Evolutionary conservation across 441 rosid genomes (phyloP), one percentile per base, ranked within the genome.

Genomic region (Aquilaria agallochum): DNA sequence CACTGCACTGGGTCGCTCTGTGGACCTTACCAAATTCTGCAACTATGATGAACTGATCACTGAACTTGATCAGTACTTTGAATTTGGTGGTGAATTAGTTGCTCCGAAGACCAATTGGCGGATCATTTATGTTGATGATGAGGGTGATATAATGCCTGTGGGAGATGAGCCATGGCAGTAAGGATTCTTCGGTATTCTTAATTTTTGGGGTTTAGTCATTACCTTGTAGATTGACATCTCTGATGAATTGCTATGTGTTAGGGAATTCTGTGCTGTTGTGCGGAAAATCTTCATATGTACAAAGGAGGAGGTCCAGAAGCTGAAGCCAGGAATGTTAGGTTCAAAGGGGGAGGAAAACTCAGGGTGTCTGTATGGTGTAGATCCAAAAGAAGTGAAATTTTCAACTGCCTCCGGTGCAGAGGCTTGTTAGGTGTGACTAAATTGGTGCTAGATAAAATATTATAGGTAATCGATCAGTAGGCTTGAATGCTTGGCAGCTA

Each of bases 111-210:
- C 79, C 72, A 79, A 84, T 52, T 92, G 99, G 98, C 69, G 85
- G 68, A 76, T 92, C 62, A 92, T 95, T 11, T 95, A 85, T 67
- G 88, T 93, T 3, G 99, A 95, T 68, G 96, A 95, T 47, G 99
- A 95, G 78, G 88, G 83, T 56, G 99, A 95, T 68, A 95, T 89
- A 95, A 92, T 95, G 99, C 98, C 90, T 60, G 98, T 88, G 62
- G 99, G 99, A 60, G 99, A 95, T 66, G 99, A 95, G 76, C 99
- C 99, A 8, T 95, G 99, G 99, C 90, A 85, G 99, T 95, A 88
- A 77, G 98, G 47, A 68, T 48, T 71, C 5, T 30, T 52, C 9
- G 50, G 53, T 33, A 10, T 55, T 44, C 56, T 40, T 31, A 13
- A 40, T 15, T 52, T 15, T 7, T 14, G 0, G 9, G 9, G 7